Conservation (phyloP, 2,329 filamentous ascomycete genomes). For the Fusarium sp. region DNA sequence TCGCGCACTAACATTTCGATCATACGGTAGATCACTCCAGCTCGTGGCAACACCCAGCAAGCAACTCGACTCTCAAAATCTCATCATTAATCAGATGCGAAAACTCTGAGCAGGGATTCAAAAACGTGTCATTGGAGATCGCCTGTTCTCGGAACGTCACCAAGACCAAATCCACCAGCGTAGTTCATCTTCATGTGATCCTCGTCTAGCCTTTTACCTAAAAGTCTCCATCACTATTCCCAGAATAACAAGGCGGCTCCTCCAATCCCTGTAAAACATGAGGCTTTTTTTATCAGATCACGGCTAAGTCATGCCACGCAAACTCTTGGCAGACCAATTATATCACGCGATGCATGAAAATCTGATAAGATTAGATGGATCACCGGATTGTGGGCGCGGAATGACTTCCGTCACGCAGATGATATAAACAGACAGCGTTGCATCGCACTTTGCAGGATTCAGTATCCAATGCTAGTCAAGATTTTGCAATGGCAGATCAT, state of each 20-base stretch:
- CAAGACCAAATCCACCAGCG: not conserved
- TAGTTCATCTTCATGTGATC: not conserved
- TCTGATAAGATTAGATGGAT: slow-evolving; percentile 42
- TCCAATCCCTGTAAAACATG: not conserved
- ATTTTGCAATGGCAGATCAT: slow-evolving; percentile 3
- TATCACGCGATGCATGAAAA: not conserved
- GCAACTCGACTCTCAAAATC: too few species aligned
- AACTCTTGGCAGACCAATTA: not conserved
- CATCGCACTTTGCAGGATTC: not conserved
- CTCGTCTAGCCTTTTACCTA: not conserved
- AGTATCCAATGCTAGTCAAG: too few species aligned
- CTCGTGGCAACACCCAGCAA: not conserved
- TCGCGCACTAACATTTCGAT: not conserved
- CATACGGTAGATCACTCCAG: not conserved
- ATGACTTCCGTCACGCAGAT: not conserved
- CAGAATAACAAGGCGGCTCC: not conserved
- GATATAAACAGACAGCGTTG: not conserved
- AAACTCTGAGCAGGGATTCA: not conserved
- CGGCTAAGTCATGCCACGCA: not conserved
- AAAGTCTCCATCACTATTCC: accelerated
- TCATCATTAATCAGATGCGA: not conserved
- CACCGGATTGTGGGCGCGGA: slow-evolving; percentile 29
- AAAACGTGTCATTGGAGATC: not conserved
- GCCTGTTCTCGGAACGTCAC: not conserved
- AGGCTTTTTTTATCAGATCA: not conserved